These are phyloP conservation scores for Athelia sp. DNA, from an alignment of 1,284 basidiomycete species.

Conservation along the genomic window DNA sequence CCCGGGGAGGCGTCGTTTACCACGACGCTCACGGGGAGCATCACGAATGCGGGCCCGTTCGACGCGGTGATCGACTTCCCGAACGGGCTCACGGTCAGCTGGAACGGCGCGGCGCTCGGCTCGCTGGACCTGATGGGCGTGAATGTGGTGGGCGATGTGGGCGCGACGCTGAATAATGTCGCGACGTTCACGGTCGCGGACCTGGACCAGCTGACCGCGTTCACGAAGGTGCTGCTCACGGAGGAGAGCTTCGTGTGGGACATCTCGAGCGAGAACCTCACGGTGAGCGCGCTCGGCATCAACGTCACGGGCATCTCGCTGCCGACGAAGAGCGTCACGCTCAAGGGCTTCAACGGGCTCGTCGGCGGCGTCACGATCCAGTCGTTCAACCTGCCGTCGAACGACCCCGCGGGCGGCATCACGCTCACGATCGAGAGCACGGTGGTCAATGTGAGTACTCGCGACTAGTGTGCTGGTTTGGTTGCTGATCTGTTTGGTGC, in stretches of 20 bases:
- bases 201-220: conserved; percentile 55
- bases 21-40: conserved; percentile 59
- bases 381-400: conserved; percentile 67
- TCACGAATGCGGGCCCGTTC: conserved; percentile 75
- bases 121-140: conserved; percentile 62
- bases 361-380: conserved; percentile 61
- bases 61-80: conserved; percentile 69
- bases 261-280: conserved; percentile 63
- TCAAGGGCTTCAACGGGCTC: conserved; percentile 72
- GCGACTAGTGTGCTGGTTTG: neutral
- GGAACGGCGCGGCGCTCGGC: conserved; percentile 58
- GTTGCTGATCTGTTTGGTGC: conserved; percentile 3
- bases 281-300: conserved; percentile 58
- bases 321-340: conserved; percentile 53
- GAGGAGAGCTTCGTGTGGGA: conserved; percentile 71
- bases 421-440: conserved; percentile 61
- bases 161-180: conserved; percentile 52
- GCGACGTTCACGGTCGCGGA: conserved; percentile 60
- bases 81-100: conserved; percentile 57
- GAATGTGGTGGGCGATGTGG: conserved; percentile 54
- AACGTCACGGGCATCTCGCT: conserved; percentile 51
- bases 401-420: conserved; percentile 76
- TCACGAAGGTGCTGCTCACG: conserved; percentile 66
- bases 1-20: conserved; percentile 54
- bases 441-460: conserved; percentile 49